Evolutionary conservation across 2,329 filamentous ascomycete species (phyloP).

Genomic region (Pezicula radicicola): DNA sequence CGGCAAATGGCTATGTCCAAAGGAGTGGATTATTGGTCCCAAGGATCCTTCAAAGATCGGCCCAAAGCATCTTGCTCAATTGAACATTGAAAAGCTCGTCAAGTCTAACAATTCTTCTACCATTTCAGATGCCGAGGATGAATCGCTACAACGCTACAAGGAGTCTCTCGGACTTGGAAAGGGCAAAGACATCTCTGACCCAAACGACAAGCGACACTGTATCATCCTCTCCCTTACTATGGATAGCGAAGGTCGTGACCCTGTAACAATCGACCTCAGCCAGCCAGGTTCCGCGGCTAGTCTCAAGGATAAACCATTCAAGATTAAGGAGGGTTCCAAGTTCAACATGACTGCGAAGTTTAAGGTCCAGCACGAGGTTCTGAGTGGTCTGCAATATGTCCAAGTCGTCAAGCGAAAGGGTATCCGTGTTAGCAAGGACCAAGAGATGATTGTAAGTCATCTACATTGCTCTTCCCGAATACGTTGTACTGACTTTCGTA

Average conservation of each 20-base stretch:
- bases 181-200: conserved; percentile 69
- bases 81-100: neutral
- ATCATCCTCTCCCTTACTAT: conserved; percentile 91
- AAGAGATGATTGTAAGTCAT: conserved; percentile 89
- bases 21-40: neutral
- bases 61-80: neutral
- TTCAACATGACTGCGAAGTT: conserved; percentile 96
- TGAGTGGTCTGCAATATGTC: conserved; percentile 93
- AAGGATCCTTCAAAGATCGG: neutral
- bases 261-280: conserved; percentile 87
- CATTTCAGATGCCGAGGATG: conserved; percentile 56
- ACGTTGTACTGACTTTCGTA: conserved; percentile 9
- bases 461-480: neutral
- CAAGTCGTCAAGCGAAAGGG: conserved; percentile 91
- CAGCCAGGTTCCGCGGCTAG: conserved; percentile 67
- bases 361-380: conserved; percentile 94
- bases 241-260: conserved; percentile 75
- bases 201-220: conserved; percentile 82
- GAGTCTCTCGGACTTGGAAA: conserved; percentile 82
- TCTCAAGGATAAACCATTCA: conserved; percentile 91
- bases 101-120: conserved; percentile 7
- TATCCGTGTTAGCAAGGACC: conserved; percentile 83
- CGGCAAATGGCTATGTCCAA: neutral
- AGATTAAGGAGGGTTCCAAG: conserved; percentile 90
- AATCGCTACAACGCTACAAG: conserved; percentile 97